Conservation (phyloP, 345 rosid genomes). For the Melastoma malabathricum region DNA sequence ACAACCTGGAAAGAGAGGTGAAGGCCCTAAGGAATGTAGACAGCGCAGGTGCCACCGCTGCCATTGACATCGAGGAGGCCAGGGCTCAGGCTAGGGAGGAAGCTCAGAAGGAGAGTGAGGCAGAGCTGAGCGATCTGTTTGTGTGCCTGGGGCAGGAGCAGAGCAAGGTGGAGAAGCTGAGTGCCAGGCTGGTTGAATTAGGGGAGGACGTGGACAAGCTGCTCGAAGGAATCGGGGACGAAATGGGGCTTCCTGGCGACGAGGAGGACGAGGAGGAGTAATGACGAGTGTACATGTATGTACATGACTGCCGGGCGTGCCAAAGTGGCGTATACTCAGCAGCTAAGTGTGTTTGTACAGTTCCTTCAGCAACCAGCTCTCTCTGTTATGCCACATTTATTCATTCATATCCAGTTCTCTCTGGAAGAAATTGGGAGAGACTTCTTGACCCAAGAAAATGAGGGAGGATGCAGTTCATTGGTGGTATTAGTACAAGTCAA, state of each 20-base stretch:
- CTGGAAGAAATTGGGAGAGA: too few species aligned
- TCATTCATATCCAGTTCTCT: too few species aligned
- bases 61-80: slow-evolving; percentile 47
- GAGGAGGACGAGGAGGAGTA: slow-evolving; percentile 50
- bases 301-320: too few species aligned
- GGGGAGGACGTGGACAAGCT: slow-evolving; percentile 78
- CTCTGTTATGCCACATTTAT: too few species aligned
- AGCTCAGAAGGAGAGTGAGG: slow-evolving; percentile 93
- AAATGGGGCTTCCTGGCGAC: slow-evolving; percentile 57
- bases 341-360: too few species aligned
- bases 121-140: slow-evolving; percentile 78
- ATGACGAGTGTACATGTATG: slow-evolving; percentile 12
- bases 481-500: too few species aligned
- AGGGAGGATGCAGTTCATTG: too few species aligned
- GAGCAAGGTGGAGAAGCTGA: slow-evolving; percentile 85
- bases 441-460: too few species aligned
- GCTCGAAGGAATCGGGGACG: slow-evolving; percentile 86
- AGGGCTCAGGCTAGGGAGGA: slow-evolving; percentile 87
- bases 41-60: slow-evolving; percentile 22
- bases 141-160: slow-evolving; percentile 98
- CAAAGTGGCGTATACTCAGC: too few species aligned
- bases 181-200: slow-evolving; percentile 52
- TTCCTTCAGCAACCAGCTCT: too few species aligned
- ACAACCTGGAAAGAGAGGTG: slow-evolving; percentile 66
- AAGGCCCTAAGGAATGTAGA: slow-evolving; percentile 61